Evolutionary conservation across 2,329 filamentous ascomycete genomes (phyloP).

Genomic region (Parastagonospora avenae): DNA sequence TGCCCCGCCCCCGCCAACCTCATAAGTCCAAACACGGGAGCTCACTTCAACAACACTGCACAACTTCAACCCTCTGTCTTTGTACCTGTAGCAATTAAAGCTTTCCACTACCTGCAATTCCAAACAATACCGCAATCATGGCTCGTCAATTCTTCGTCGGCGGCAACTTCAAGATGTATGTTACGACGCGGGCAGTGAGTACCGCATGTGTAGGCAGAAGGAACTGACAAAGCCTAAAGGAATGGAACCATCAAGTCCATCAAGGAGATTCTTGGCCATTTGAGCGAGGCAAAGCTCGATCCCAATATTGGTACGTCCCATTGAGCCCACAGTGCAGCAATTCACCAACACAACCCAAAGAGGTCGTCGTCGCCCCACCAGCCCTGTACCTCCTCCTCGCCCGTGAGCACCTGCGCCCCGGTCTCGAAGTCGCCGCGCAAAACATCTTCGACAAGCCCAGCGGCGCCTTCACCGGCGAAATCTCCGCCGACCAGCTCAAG

Average conservation of each 20-base stretch:
- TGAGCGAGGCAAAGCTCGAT: constrained; percentile 85
- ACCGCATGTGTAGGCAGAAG: constrained; percentile 5
- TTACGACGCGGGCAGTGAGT: constrained; percentile 31
- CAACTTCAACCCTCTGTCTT: constrained; percentile 10
- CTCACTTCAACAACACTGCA: constrained; percentile 39
- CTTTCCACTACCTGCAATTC: background rate
- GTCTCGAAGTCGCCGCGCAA: constrained; percentile 87
- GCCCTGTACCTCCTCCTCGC: constrained; percentile 87
- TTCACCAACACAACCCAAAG: constrained; percentile 52
- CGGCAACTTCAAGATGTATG: constrained; percentile 99
- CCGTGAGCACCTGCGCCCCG: constrained; percentile 75
- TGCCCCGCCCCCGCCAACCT: constrained; percentile 36
- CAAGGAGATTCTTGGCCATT: constrained; percentile 85
- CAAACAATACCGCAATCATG: constrained; percentile 65
- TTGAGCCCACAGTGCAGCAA: background rate
- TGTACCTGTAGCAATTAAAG: no score
- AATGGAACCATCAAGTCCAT: constrained; percentile 91
- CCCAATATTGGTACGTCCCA: constrained; percentile 68
- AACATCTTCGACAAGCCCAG: constrained; percentile 98
- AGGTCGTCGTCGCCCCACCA: constrained; percentile 94
- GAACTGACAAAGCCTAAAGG: constrained; percentile 59
- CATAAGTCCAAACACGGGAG: constrained; percentile 20
- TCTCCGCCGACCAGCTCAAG: constrained; percentile 87
- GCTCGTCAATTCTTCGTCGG: constrained; percentile 96
- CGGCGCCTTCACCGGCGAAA: constrained; percentile 96